These are phyloP conservation scores for Diaporthe vaccinii DNA, from an alignment of 2,329 filamentous ascomycete genomes.

Conservation along the genomic window DNA sequence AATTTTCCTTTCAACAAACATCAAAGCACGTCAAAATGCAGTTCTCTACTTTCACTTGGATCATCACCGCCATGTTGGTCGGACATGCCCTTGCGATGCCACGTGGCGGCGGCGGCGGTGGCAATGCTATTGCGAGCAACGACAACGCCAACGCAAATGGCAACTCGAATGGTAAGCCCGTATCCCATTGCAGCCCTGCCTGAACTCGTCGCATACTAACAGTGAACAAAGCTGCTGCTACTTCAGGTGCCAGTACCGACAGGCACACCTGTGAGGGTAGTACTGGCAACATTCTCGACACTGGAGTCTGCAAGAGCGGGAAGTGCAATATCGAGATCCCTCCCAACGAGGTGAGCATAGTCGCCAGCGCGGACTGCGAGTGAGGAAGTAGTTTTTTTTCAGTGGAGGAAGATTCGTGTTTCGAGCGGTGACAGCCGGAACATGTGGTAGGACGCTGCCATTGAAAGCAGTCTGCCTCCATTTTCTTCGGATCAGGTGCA, in stretches of 20 bases:
- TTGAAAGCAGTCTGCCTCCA: no score
- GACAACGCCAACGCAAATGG: background rate
- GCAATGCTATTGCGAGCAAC: background rate
- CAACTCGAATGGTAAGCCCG: background rate
- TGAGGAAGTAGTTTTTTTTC: background rate
- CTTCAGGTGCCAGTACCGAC: background rate
- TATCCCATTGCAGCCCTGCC: no score
- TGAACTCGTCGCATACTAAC: background rate
- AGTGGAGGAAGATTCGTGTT: background rate
- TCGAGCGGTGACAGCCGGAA: background rate
- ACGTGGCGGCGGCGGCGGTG: background rate
- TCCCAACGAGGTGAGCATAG: slow-evolving; percentile 12
- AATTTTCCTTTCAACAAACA: background rate
- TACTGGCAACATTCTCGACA: background rate
- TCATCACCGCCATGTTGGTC: slow-evolving; percentile 14
- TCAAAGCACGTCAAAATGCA: background rate
- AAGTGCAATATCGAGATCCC: slow-evolving; percentile 6
- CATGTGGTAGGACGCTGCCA: no score
- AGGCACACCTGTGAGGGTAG: background rate
- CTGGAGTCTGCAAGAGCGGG: background rate
- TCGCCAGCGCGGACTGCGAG: slow-evolving; percentile 15
- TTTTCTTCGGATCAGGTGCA: no score
- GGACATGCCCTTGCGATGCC: background rate
- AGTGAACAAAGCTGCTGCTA: background rate
- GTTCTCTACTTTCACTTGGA: background rate